Percentiles rank a stretch among this genome's conserved stretches.
These are phyloP conservation scores for Leccinum imitatum DNA, from an alignment of 768 basidiomycete species.

Conservation along the genomic window DNA sequence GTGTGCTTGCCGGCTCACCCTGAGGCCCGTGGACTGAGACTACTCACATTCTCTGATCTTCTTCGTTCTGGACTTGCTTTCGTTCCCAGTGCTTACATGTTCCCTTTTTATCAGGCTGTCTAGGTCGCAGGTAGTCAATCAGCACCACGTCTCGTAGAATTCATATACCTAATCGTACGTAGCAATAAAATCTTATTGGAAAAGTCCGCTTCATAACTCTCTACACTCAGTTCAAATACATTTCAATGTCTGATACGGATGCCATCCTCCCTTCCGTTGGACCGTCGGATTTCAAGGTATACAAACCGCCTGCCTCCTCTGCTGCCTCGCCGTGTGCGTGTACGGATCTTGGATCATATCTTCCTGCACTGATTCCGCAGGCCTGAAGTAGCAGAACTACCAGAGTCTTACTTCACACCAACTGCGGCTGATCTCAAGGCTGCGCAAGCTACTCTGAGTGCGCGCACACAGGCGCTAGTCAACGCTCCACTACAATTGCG, in stretches of 20 bases:
- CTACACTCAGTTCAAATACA: conserved; percentile 12
- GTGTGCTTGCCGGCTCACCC: conserved; percentile 72
- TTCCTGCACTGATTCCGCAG: conserved; percentile 4
- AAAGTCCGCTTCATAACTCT: conserved; percentile 9
- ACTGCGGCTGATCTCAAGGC: conserved; percentile 68
- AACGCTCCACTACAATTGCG: conserved; percentile 74
- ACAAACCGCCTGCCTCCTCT: conserved; percentile 41
- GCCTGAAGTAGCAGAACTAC: conserved; percentile 45
- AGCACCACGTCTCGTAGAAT: conserved; percentile 2
- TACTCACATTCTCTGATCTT: conserved; percentile 50
- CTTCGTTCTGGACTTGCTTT: not conserved
- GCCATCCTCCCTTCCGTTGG: not conserved
- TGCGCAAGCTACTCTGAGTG: conserved; percentile 60
- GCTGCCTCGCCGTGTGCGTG: conserved; percentile 36
- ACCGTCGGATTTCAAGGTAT: conserved; percentile 45
- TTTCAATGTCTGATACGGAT: conserved; percentile 29
- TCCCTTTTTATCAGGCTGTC: not conserved
- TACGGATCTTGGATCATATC: not conserved
- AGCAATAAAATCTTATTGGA: conserved; percentile 18
- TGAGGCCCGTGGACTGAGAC: conserved; percentile 74
- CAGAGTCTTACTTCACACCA: conserved; percentile 75
- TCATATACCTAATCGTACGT: conserved; percentile 5
- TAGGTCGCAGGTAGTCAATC: not conserved
- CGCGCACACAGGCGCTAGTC: conserved; percentile 58
- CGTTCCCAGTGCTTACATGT: conserved; percentile 8